Percentiles rank a stretch among this genome's conserved stretches.
Evolutionary conservation across 768 basidiomycete genomes (phyloP).

Genomic region (Ramaria sp.): DNA sequence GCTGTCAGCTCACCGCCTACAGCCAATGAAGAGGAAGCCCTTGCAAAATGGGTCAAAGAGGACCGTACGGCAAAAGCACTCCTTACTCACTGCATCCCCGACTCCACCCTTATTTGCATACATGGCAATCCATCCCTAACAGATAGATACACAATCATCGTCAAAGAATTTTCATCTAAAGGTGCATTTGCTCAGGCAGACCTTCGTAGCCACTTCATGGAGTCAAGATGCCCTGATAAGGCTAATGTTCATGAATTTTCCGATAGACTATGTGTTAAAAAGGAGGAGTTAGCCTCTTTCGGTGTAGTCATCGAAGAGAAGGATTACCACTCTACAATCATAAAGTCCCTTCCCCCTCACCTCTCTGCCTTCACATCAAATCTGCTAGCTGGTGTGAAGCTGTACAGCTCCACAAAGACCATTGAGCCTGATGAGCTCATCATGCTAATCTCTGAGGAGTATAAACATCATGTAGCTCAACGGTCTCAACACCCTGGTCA

Average conservation of each 20-base stretch:
- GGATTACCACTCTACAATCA: slow-evolving; percentile 1
- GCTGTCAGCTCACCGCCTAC: too few relatives aligned
- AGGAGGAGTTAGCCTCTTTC: background rate
- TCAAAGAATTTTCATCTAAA: too few relatives aligned
- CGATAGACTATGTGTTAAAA: background rate
- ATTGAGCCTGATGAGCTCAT: slow-evolving; percentile 15
- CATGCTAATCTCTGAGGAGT: slow-evolving; percentile 21
- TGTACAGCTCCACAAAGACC: background rate
- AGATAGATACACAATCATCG: too few relatives aligned
- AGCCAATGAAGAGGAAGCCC: too few relatives aligned
- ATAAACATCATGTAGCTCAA: slow-evolving; percentile 11
- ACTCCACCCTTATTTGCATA: too few relatives aligned
- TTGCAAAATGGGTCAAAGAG: too few relatives aligned
- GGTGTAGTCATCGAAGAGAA: background rate
- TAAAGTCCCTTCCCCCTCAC: background rate
- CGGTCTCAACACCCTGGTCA: slow-evolving; percentile 6
- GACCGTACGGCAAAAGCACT: too few relatives aligned
- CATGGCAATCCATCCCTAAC: too few relatives aligned
- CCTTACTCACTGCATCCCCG: too few relatives aligned
- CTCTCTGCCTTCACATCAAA: background rate
- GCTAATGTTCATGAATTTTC: background rate
- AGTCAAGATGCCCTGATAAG: background rate
- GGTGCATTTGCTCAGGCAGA: background rate
- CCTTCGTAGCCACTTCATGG: background rate
- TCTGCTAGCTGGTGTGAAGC: background rate